Evolutionary conservation across 495 filamentous ascomycete species (phyloP), one percentile per base, ranked within the genome.

Genomic region (Aspergillus affinis): DNA sequence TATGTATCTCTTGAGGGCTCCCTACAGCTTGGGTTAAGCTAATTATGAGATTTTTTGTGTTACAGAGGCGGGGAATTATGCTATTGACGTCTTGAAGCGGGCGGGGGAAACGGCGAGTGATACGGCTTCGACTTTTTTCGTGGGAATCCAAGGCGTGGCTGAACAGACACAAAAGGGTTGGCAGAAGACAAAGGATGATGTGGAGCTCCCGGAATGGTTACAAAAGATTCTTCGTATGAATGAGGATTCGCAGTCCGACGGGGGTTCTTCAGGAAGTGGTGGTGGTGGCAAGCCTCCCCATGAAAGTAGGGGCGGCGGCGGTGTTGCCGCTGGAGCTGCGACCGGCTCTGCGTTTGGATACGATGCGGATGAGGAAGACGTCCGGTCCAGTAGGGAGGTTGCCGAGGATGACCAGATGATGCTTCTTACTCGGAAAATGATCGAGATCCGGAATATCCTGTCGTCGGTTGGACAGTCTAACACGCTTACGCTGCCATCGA

Each of bases 321-420:
- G 74, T 9, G 68, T 67, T 41, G 76, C 71, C 21, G 88, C 77
- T 44, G 66, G 65, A 20, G 62, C 58, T 21, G 72, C 64, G 51
- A 72, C 73, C n/a, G 88, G 86, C 18, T 82, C 86, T 13, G 90
- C 90, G 3, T 92, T 93, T 18, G 89, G 86, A 20, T 83, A 89
- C 32, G 76, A 87, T 60, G 81, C 85, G 3, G 79, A 85, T 10
- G 92, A 96, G 26, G 82, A 90, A 29, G 92, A 96, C 65, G 66
- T 75, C 0, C 77, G 89, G 23, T 75, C 75, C 23, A 84, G 83
- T 45, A 81, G 82, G 51, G 81, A 90, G 64, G 76, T 78, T 56
- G 90, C 92, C 5, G 85, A 88, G 66, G 93, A 99, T 68, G 94
- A 99, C 67, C 94, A 99, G 73, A 99, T 99, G 93, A 99, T 99